Base-by-base conservation (phyloP, 805 yeast species). In the Pichia phayaonensis region DNA sequence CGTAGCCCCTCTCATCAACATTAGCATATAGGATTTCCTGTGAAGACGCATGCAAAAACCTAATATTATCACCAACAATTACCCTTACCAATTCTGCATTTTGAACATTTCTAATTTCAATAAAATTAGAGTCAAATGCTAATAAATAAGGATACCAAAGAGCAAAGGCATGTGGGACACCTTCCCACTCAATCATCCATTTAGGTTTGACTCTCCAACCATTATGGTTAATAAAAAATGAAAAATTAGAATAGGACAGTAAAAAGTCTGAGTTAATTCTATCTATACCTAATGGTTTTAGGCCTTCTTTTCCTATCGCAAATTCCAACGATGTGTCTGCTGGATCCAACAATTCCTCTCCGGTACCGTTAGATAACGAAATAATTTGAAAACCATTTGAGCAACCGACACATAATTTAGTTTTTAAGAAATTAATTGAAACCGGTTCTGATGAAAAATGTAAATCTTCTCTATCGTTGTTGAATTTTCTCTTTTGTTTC, bases 321-420 rank as follows among this genome's bases (percentile, higher is more conserved):
- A 94, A 94, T 62, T 94, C 99, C 48, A 94, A 74, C 20, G 97
- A 89, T 0, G 98, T 95, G 63, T 94, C 99, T 0, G 98, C 99
- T n/a, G 96, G 97, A 69, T 94, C 98, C 59, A 94, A 73, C 47
- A 94, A 77, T 11, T 94, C 82, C 68, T 94, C 97, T 67, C 86
- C 89, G 53, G 83, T 86, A 52, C 87, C 84, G 48, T 85, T 87
- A 53, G 85, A 86, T 42, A 90, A 73, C 18, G 95, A 85, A 38
- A 94, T 90, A 61, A 94, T 89, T 70, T 94, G 98, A 72, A 94
- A 94, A 0, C 99, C 99, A 65, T 85, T 88, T 27, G 96, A 84
- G 61, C 99, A 94, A 24, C 99, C 99, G 56, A 94, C 86, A 72
- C 97, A 92, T 55, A 94, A 71, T 61, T 85, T 86, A 4, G 90